Evolutionary conservation across 192 early-diverging fungal species (phyloP), one percentile per base, ranked within the genome.

Genomic region (Coemansia sp.): DNA sequence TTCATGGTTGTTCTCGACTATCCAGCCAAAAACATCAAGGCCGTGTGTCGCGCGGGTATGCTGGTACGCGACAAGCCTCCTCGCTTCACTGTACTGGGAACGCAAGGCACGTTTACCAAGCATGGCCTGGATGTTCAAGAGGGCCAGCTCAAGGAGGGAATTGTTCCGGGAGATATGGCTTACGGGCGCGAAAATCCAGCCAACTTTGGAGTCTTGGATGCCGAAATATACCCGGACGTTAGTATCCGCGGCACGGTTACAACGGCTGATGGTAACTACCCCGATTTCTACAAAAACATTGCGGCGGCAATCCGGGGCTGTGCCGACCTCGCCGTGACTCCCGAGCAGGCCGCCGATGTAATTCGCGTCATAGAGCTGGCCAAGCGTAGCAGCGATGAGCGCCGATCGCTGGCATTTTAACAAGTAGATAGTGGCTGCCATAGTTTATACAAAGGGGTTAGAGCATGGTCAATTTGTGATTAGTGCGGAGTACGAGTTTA

Each of bases 61-160:
- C 72, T 93, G 35, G 88, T 88, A 21, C 85, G 86, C 42, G 83
- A 84, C 33, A 85, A 86, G 34, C 85, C 87, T 2, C 75, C 87
- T 16, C 85, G 91, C 31, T 93, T 86, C 74, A 75, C 84, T 19
- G 69, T 93, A 39, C 86, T 86, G 27, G 92, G 92, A 44, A 87
- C 88, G 70, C 75, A 86, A 13, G 92, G 91, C 16, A 75, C 86
- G 10, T 93, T 84, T 70, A 68, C 86, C 44, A 92, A 90, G 66
- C 74, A 86, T 59, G 85, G 87, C 36, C 59, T 91, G 34, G 92
- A 93, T 70, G 85, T 88, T 3, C 92, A 93, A 66, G 92, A 93
- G 57, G 84, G 84, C 41, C 91, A 91, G 61, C 84, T 91, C 56
- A 89, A 90, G 72, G 69, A 75, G 6, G 90, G 89, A n/a, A 33